Conservation (phyloP, 2,329 filamentous ascomycete species). For the Talaromyces pinophilus region DNA sequence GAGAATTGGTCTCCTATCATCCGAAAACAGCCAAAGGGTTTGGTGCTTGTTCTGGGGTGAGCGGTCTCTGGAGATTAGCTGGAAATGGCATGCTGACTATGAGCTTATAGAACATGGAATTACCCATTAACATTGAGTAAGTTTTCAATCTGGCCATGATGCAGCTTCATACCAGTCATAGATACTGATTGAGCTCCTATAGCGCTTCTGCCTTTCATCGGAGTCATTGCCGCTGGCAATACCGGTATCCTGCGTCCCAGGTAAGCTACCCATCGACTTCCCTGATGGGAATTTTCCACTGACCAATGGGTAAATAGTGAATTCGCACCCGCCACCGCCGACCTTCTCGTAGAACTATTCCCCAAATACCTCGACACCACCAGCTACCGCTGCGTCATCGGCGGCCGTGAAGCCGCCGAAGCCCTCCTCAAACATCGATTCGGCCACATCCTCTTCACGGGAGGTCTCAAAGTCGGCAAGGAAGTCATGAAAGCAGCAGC, state of each 20-base stretch:
- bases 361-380: constrained; percentile 16
- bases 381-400: constrained; percentile 14
- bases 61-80: not conserved
- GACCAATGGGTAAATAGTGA: constrained; percentile 8
- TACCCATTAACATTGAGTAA: constrained; percentile 19
- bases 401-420: constrained; percentile 14
- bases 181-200: not conserved
- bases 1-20: constrained; percentile 19
- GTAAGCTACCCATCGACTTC: not conserved
- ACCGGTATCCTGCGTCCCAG: constrained; percentile 18
- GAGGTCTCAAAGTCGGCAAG: constrained; percentile 14
- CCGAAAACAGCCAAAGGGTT: constrained; percentile 15
- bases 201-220: constrained; percentile 15
- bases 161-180: not conserved
- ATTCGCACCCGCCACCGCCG: constrained; percentile 16
- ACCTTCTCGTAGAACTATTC: constrained; percentile 16
- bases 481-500: constrained; percentile 15
- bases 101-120: constrained; percentile 14
- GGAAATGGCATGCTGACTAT: not conserved
- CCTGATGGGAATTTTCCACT: not conserved
- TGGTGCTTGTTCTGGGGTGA: constrained; percentile 15
- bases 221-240: constrained; percentile 16
- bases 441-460: constrained; percentile 19
- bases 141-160: not conserved
- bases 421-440: constrained; percentile 7